Percentiles rank a stretch among this genome's conserved stretches.
Evolutionary conservation across 2,329 filamentous ascomycete species (phyloP).

Genomic region (Fusarium nanum): DNA sequence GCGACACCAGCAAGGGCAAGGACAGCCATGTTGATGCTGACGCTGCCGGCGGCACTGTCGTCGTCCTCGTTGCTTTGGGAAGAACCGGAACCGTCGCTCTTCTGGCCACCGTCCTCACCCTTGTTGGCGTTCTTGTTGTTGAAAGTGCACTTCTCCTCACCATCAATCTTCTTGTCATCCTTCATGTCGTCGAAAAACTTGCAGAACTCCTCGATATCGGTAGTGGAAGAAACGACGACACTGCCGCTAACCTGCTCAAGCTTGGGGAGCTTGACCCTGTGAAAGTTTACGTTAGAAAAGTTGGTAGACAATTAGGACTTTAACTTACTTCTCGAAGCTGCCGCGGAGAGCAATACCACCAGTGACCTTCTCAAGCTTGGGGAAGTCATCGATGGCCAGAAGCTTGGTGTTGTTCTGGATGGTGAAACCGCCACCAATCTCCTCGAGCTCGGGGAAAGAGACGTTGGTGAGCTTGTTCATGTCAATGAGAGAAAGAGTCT

Average conservation of each 20-base stretch:
- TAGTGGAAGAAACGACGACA: slow-evolving; percentile 76
- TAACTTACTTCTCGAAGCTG: slow-evolving; percentile 81
- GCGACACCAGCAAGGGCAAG: slow-evolving; percentile 61
- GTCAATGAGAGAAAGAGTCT: slow-evolving; percentile 69
- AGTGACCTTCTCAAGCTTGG: slow-evolving; percentile 73
- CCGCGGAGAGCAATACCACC: slow-evolving; percentile 89
- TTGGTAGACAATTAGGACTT: not conserved
- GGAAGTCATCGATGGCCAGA: slow-evolving; percentile 72
- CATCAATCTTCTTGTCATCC: slow-evolving; percentile 56
- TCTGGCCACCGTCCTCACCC: slow-evolving; percentile 51
- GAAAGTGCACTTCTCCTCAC: slow-evolving; percentile 60
- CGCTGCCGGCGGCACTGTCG: slow-evolving; percentile 58
- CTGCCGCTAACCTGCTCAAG: slow-evolving; percentile 77
- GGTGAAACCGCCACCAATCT: slow-evolving; percentile 81
- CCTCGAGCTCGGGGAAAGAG: slow-evolving; percentile 75
- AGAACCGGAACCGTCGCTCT: slow-evolving; percentile 45
- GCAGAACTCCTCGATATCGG: slow-evolving; percentile 67
- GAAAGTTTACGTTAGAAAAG: slow-evolving; percentile 3
- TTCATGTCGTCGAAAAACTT: slow-evolving; percentile 61
- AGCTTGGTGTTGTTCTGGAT: slow-evolving; percentile 92
- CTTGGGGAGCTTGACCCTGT: slow-evolving; percentile 75
- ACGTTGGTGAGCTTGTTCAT: slow-evolving; percentile 77
- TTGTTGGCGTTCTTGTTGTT: slow-evolving; percentile 66
- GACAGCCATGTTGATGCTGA: slow-evolving; percentile 60
- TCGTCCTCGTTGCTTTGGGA: slow-evolving; percentile 46